A percentile compares a stretch with the other conserved stretches of the same genome.
Conservation (phyloP, 2,329 filamentous ascomycete genomes). For the Colletotrichum tanaceti region DNA sequence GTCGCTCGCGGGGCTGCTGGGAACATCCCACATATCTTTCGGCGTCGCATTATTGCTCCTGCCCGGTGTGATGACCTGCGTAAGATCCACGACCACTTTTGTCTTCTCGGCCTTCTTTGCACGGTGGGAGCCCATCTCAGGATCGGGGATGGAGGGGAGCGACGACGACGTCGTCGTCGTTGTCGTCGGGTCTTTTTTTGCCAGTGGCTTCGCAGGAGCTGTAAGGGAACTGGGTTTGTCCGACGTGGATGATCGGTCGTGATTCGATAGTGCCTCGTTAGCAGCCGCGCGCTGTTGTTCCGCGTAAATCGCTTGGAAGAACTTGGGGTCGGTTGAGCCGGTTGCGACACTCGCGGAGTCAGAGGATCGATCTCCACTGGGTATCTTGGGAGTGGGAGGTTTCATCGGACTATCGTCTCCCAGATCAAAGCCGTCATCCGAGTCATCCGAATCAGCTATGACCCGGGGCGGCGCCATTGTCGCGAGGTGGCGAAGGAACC, state of each 20-base stretch:
- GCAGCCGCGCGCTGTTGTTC: slow-evolving; percentile 55
- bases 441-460: slow-evolving; percentile 42
- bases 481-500: slow-evolving; percentile 23
- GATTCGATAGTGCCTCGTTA: neutral
- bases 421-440: slow-evolving; percentile 32
- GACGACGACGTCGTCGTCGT: slow-evolving; percentile 30
- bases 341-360: slow-evolving; percentile 47
- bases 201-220: neutral
- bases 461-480: slow-evolving; percentile 37
- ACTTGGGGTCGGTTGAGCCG: slow-evolving; percentile 60
- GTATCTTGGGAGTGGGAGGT: slow-evolving; percentile 20
- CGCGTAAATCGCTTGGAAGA: slow-evolving; percentile 61
- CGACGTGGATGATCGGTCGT: neutral
- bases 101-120: slow-evolving; percentile 29
- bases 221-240: slow-evolving; percentile 7
- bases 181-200: slow-evolving; percentile 14
- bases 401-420: slow-evolving; percentile 27
- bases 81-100: slow-evolving; percentile 43
- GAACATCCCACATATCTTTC: slow-evolving; percentile 58
- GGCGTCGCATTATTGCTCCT: slow-evolving; percentile 40
- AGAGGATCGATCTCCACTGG: slow-evolving; percentile 40
- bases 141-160: slow-evolving; percentile 48
- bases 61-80: slow-evolving; percentile 50
- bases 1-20: slow-evolving; percentile 51
- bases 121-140: slow-evolving; percentile 24